Evolutionary conservation across 768 basidiomycete species (phyloP).

Genomic region (Strobilomyces echinocephalus): DNA sequence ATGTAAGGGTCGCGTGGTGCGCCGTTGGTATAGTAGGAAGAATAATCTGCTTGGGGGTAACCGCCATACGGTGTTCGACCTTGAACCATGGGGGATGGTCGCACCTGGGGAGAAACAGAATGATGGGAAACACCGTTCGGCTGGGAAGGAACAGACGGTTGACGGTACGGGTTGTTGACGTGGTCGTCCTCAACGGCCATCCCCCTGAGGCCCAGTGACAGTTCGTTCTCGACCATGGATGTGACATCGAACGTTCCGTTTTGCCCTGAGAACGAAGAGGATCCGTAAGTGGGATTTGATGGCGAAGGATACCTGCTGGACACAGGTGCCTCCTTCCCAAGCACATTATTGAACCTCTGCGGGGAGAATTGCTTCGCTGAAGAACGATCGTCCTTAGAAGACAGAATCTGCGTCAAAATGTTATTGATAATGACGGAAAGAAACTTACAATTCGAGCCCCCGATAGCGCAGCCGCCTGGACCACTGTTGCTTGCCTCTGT

Average conservation of each 20-base stretch:
- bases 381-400: conserved; percentile 43
- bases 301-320: conserved; percentile 46
- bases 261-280: conserved; percentile 29
- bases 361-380: conserved; percentile 50
- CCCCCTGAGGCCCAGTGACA: conserved; percentile 55
- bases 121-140: conserved; percentile 27
- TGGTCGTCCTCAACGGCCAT: conserved; percentile 58
- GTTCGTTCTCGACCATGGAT: conserved; percentile 46
- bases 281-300: conserved; percentile 34
- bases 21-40: conserved; percentile 52
- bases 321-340: conserved; percentile 37
- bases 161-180: conserved; percentile 36
- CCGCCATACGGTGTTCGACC: conserved; percentile 44
- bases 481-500: conserved; percentile 41
- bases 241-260: conserved; percentile 36
- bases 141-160: conserved; percentile 28
- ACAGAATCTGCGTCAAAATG: conserved; percentile 16
- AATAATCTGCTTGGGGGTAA: conserved; percentile 55
- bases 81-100: conserved; percentile 41
- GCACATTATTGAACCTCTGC: conserved; percentile 46
- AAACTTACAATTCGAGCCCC: conserved; percentile 38
- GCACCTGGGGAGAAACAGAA: conserved; percentile 35
- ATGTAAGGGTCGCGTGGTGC: conserved; percentile 46
- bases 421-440: conserved; percentile 1
- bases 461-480: conserved; percentile 35